Conservation (phyloP, 352 stramenopile genomes). For the Pythium dissotocum region DNA sequence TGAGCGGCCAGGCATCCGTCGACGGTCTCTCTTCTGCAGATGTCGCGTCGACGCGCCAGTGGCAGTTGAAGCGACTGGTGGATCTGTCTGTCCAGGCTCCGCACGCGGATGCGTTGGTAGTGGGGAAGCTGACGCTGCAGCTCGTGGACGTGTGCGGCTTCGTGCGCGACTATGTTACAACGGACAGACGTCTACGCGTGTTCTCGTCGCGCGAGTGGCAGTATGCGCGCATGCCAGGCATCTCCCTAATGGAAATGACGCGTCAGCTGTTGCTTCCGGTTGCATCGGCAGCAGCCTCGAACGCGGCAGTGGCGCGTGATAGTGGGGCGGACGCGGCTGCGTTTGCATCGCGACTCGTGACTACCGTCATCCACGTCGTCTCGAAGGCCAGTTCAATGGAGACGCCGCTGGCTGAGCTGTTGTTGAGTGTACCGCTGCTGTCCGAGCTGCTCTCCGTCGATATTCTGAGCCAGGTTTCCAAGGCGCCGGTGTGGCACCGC, state of each 20-base stretch:
- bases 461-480: constrained; percentile 29
- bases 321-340: neutral
- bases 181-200: neutral
- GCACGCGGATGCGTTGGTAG: constrained; percentile 12
- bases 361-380: constrained; percentile 3
- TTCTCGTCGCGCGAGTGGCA: constrained; percentile 20
- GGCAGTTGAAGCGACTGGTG: constrained; percentile 43
- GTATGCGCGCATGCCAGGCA: constrained; percentile 14
- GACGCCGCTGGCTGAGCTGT: constrained; percentile 9
- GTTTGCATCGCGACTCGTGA: constrained; percentile 10
- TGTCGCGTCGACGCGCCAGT: constrained; percentile 26
- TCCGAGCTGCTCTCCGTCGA: constrained; percentile 24
- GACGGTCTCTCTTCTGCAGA: constrained; percentile 17
- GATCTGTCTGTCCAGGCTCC: constrained; percentile 48
- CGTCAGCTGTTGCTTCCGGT: neutral
- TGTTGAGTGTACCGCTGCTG: constrained; percentile 19
- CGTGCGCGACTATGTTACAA: constrained; percentile 36
- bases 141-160: constrained; percentile 14
- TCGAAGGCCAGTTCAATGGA: neutral
- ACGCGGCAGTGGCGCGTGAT: neutral
- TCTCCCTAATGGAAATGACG: constrained; percentile 13
- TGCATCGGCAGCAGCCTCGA: neutral
- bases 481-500: constrained; percentile 32
- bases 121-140: constrained; percentile 25
- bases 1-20: constrained; percentile 14